Conservation (phyloP, 1,284 basidiomycete genomes). For the Microbotryomycetes sp. region DNA sequence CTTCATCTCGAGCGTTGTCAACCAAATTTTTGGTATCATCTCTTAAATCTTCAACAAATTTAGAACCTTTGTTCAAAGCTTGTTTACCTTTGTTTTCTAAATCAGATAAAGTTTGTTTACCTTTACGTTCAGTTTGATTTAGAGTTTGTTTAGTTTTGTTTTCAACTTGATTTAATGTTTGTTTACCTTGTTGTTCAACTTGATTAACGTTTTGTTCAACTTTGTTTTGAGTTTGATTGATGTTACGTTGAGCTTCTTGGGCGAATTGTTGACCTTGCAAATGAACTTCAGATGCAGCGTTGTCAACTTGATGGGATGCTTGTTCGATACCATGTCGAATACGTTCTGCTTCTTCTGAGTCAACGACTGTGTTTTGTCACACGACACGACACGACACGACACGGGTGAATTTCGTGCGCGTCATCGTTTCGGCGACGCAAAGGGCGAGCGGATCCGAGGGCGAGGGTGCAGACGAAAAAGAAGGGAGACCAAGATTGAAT, state of each 20-base stretch:
- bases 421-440: too few relatives aligned
- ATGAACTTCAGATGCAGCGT: conserved; percentile 1
- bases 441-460: background rate
- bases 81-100: conserved; percentile 9
- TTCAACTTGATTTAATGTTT: conserved; percentile 13
- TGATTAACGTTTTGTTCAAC: conserved; percentile 14
- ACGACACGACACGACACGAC: too few relatives aligned
- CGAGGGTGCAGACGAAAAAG: too few relatives aligned
- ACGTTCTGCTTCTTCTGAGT: conserved; percentile 14
- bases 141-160: conserved; percentile 13
- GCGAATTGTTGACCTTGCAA: conserved; percentile 7
- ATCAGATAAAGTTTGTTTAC: conserved; percentile 6
- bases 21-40: conserved; percentile 21
- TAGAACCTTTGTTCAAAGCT: conserved; percentile 6
- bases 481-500: too few relatives aligned
- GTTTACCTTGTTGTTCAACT: conserved; percentile 22
- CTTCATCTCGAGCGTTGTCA: conserved; percentile 11
- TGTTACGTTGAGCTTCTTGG: conserved; percentile 9
- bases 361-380: conserved; percentile 29
- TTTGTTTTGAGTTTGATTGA: conserved; percentile 7
- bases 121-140: conserved; percentile 15
- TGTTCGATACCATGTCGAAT: conserved; percentile 20
- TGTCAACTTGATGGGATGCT: conserved; percentile 40
- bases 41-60: conserved; percentile 15
- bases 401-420: too few relatives aligned